Conservation (phyloP, 768 basidiomycete genomes). For the Floccularia luteovirens region DNA sequence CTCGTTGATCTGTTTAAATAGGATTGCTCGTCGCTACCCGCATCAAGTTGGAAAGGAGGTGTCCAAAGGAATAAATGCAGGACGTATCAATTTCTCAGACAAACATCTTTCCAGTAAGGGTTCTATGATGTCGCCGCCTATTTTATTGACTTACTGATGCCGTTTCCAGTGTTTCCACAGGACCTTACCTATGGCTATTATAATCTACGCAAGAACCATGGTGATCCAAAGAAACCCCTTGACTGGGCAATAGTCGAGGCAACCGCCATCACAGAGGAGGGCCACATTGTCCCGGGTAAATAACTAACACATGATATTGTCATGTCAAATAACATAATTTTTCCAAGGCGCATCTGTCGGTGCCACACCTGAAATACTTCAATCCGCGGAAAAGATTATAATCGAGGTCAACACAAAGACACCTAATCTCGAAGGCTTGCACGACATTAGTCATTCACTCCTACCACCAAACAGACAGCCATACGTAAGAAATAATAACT, state of each 20-base stretch:
- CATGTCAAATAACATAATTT: background rate
- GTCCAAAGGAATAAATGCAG: constrained; percentile 39
- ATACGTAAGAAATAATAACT: constrained; percentile 18
- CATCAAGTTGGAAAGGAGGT: constrained; percentile 44
- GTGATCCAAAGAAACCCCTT: constrained; percentile 33
- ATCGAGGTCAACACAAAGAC: constrained; percentile 41
- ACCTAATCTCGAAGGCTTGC: constrained; percentile 38
- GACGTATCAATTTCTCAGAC: constrained; percentile 38
- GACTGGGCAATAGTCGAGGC: constrained; percentile 46
- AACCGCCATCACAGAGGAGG: constrained; percentile 40
- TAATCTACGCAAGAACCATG: constrained; percentile 31
- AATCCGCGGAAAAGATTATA: constrained; percentile 39
- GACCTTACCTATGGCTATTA: constrained; percentile 43
- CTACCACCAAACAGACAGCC: constrained; percentile 35
- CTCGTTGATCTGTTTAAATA: background rate
- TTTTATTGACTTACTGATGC: background rate
- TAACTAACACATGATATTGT: background rate
- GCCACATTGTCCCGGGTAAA: constrained; percentile 33
- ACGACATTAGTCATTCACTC: constrained; percentile 39
- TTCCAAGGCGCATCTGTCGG: constrained; percentile 37
- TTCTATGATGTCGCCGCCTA: background rate
- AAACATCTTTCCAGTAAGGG: constrained; percentile 39
- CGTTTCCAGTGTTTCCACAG: constrained; percentile 35
- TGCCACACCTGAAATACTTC: constrained; percentile 40
- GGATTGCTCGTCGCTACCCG: constrained; percentile 34